Percentiles rank a stretch among this genome's conserved stretches.
Conservation (phyloP, 345 rosid genomes). For the Dipteronia sinensis region DNA sequence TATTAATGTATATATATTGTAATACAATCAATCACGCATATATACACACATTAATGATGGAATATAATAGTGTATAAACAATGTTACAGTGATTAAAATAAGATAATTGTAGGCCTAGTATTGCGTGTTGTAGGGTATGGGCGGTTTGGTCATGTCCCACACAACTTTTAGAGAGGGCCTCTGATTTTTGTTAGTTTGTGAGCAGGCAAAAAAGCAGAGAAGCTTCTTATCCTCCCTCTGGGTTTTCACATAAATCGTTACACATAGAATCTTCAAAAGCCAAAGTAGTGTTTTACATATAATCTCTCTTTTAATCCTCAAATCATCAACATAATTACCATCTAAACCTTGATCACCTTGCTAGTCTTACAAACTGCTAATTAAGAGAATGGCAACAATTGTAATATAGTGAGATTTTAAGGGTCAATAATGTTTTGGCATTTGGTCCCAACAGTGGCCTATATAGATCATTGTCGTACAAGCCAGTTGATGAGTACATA, state of each 20-base stretch:
- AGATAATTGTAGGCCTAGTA: constrained; percentile 16
- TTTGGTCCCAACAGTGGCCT: constrained; percentile 35
- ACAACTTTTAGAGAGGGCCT: constrained; percentile 28
- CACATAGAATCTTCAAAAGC: constrained; percentile 58
- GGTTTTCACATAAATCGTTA: constrained; percentile 49
- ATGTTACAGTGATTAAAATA: constrained; percentile 20
- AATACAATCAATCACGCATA: background rate
- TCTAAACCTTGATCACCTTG: background rate
- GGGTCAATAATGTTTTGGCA: constrained; percentile 24
- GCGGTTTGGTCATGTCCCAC: constrained; percentile 40
- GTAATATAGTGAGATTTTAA: constrained; percentile 15
- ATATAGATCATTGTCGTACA: constrained; percentile 40
- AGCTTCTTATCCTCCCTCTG: constrained; percentile 49
- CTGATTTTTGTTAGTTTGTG: constrained; percentile 42
- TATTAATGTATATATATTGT: background rate
- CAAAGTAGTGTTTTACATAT: background rate
- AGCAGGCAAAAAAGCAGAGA: constrained; percentile 60
- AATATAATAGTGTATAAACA: background rate
- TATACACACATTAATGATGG: too few species aligned
- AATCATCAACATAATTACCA: constrained; percentile 17
- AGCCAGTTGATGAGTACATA: constrained; percentile 17
- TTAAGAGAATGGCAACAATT: constrained; percentile 37
- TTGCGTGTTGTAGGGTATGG: constrained; percentile 45
- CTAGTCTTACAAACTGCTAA: background rate
- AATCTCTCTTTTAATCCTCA: background rate